Percentiles rank a stretch among this genome's conserved stretches.
Evolutionary conservation across 2,329 filamentous ascomycete species (phyloP).

Genomic region (Aspergillus alliaceus): DNA sequence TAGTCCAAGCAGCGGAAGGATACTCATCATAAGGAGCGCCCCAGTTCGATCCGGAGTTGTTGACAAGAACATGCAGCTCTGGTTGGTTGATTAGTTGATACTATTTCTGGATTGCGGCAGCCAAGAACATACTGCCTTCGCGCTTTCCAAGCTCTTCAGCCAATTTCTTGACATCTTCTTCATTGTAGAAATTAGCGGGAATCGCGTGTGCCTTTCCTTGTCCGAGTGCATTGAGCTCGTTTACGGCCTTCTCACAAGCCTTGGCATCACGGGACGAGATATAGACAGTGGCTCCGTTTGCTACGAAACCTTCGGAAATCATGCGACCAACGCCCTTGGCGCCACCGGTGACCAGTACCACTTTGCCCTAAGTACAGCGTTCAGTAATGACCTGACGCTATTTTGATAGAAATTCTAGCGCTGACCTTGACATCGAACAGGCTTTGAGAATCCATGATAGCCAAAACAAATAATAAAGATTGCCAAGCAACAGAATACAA

Average conservation of each 20-base stretch:
- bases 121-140: conserved; percentile 54
- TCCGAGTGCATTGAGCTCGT: conserved; percentile 52
- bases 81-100: background rate
- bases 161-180: conserved; percentile 50
- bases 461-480: background rate
- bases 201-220: conserved; percentile 54
- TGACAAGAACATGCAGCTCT: conserved; percentile 52
- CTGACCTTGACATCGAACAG: conserved; percentile 62
- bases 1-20: conserved; percentile 58
- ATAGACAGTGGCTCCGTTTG: conserved; percentile 54
- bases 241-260: conserved; percentile 48
- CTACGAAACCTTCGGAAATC: conserved; percentile 55
- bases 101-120: background rate
- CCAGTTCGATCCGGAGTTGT: conserved; percentile 56
- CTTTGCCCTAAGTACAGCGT: conserved; percentile 34
- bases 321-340: conserved; percentile 55
- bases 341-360: conserved; percentile 53
- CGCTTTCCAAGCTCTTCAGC: conserved; percentile 50
- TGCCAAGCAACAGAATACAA: background rate
- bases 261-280: conserved; percentile 55
- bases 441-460: conserved; percentile 53
- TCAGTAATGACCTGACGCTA: conserved; percentile 36
- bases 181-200: conserved; percentile 53
- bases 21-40: conserved; percentile 60
- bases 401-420: background rate